Conservation (phyloP, 1,139 yeast species). For the Magnusiomyces suaveolens region DNA sequence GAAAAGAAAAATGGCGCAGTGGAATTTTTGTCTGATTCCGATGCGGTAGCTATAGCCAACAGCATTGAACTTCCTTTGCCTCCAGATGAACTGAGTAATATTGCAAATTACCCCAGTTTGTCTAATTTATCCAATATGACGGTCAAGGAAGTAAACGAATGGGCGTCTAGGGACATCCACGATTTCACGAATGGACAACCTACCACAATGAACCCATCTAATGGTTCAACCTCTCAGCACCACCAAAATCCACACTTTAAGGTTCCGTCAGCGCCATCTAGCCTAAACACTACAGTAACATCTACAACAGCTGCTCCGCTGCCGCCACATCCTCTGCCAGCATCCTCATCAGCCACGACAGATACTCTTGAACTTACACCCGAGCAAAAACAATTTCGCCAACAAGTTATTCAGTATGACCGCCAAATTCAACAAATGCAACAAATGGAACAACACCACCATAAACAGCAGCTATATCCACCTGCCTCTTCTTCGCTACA, state of each 20-base stretch:
- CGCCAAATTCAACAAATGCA: slow-evolving; percentile 9
- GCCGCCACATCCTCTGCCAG: slow-evolving; percentile 11
- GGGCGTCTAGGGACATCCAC: neutral
- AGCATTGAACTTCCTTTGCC: neutral
- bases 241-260: neutral
- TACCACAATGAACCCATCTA: neutral
- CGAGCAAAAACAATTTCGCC: slow-evolving; percentile 12
- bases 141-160: neutral
- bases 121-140: neutral
- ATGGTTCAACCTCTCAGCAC: neutral
- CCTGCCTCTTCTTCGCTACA: neutral
- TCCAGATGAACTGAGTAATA: neutral
- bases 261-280: neutral
- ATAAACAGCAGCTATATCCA: neutral
- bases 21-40: neutral
- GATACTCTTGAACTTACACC: neutral
- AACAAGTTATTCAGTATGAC: slow-evolving; percentile 11
- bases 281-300: no score
- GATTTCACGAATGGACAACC: neutral
- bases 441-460: no score
- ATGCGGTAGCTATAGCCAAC: neutral
- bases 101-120: neutral
- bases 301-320: neutral
- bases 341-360: slow-evolving; percentile 13
- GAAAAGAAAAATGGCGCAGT: slow-evolving; percentile 1